Evolutionary conservation across 78 protist genomes (phyloP).

Genomic region (Bodo saltans): DNA sequence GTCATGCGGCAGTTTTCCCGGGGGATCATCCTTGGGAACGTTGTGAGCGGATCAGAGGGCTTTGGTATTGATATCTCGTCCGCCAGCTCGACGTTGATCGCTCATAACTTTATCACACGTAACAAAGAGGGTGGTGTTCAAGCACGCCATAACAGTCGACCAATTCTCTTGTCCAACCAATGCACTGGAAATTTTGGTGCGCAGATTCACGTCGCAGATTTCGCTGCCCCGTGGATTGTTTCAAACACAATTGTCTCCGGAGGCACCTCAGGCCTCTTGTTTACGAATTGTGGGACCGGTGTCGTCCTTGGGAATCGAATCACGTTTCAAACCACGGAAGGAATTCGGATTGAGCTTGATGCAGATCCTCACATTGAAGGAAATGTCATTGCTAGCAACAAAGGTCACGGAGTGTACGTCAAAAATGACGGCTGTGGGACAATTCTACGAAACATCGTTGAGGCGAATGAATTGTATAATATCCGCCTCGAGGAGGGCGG

Average conservation of each 20-base stretch:
- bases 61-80: neutral
- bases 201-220: neutral
- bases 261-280: neutral
- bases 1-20: neutral
- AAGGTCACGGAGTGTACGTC: neutral
- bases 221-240: neutral
- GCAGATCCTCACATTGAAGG: conserved; percentile 8
- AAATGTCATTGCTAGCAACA: neutral
- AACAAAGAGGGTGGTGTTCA: neutral
- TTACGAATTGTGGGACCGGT: neutral
- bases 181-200: neutral
- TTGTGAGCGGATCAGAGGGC: neutral
- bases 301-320: neutral
- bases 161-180: neutral
- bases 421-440: neutral
- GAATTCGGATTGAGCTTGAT: neutral
- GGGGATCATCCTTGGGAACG: neutral
- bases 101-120: neutral
- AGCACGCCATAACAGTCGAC: neutral
- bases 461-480: neutral
- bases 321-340: neutral
- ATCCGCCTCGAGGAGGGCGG: neutral
- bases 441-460: neutral
- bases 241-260: neutral
- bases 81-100: neutral